Conservation (phyloP, 805 yeast genomes). For the Deakozyma indianensis region DNA sequence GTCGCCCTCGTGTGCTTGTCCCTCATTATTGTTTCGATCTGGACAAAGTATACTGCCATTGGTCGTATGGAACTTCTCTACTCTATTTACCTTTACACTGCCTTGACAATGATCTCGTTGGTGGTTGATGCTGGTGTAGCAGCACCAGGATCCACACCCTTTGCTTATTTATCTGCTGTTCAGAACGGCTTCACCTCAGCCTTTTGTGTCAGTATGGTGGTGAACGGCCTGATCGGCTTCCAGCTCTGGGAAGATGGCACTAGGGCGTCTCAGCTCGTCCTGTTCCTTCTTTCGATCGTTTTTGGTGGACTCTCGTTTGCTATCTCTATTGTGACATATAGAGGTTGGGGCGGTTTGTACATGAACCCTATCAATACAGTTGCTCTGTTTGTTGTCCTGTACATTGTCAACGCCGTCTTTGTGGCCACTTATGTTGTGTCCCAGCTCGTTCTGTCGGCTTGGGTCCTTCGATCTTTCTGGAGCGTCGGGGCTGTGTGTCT, state of each 20-base stretch:
- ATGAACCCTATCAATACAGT: conserved; percentile 39
- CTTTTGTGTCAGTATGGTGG: conserved; percentile 51
- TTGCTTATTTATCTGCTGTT: conserved; percentile 68
- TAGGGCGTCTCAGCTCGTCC: conserved; percentile 38
- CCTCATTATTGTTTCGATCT: conserved; percentile 61
- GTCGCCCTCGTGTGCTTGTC: conserved; percentile 51
- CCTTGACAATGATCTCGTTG: conserved; percentile 47
- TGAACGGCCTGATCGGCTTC: conserved; percentile 69
- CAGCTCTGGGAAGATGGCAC: conserved; percentile 96
- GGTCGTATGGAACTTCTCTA: conserved; percentile 78
- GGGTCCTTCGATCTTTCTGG: conserved; percentile 69
- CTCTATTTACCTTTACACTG: conserved; percentile 47
- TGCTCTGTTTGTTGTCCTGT: conserved; percentile 58
- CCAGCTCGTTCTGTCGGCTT: conserved; percentile 52
- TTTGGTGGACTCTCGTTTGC: conserved; percentile 57
- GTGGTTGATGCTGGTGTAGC: conserved; percentile 86
- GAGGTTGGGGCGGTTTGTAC: conserved; percentile 35
- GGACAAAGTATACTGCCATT: conserved; percentile 85
- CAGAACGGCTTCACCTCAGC: conserved; percentile 67
- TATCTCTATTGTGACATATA: conserved; percentile 58
- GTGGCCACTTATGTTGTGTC: conserved; percentile 48
- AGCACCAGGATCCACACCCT: conserved; percentile 67
- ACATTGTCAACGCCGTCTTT: conserved; percentile 55
- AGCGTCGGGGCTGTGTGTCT: conserved; percentile 72
- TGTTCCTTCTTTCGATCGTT: conserved; percentile 35